These are phyloP conservation scores for Capsicum chinense DNA, from an alignment of 257 asterid species.

Conservation along the genomic window DNA sequence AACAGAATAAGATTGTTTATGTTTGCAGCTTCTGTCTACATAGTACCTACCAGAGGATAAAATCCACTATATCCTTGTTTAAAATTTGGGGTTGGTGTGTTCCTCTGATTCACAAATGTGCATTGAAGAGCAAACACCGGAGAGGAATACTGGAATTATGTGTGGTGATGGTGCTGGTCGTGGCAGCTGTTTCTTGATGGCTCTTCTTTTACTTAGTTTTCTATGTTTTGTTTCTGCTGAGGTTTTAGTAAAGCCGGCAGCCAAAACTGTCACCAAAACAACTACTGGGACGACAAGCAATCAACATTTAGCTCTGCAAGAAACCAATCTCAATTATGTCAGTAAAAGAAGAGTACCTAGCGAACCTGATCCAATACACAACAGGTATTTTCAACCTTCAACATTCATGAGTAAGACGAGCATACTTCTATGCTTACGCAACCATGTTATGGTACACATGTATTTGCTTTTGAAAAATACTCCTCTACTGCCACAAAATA, in stretches of 20 bases:
- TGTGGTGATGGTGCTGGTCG: slow-evolving; percentile 36
- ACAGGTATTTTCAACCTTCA: slow-evolving; percentile 52
- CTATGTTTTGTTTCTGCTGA: slow-evolving; percentile 49
- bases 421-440: neutral
- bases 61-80: neutral
- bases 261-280: slow-evolving; percentile 25
- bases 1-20: neutral
- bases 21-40: slow-evolving; percentile 8
- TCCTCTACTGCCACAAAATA: neutral
- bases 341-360: slow-evolving; percentile 84
- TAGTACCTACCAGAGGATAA: neutral
- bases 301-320: slow-evolving; percentile 36
- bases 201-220: slow-evolving; percentile 46
- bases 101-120: neutral
- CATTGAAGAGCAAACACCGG: neutral
- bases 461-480: neutral
- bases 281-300: slow-evolving; percentile 35
- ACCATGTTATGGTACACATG: too few relatives aligned
- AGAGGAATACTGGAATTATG: slow-evolving; percentile 34
- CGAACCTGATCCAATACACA: slow-evolving; percentile 91
- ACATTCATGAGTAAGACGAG: neutral
- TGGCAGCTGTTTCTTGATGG: slow-evolving; percentile 19
- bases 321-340: slow-evolving; percentile 46
- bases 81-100: neutral
- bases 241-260: slow-evolving; percentile 37